phyloP scores from a whole-genome alignment of 345 rosid genomes.

The Capsella bursapastoris region DNA sequence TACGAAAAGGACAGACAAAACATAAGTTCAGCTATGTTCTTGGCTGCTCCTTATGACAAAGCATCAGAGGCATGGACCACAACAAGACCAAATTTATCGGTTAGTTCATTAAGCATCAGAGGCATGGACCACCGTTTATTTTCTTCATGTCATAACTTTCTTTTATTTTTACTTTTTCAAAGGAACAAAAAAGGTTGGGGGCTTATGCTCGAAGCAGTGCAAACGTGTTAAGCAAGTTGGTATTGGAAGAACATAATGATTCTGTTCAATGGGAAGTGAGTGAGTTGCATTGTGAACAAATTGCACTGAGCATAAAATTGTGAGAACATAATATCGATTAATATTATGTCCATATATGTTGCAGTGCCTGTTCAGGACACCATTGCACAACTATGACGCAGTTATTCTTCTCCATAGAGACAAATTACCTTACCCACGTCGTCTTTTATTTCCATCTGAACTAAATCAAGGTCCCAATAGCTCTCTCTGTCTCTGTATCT shows the following conservation, averaged over 20 bases:
- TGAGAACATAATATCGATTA: not conserved
- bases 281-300: conserved; percentile 11
- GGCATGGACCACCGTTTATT: not conserved
- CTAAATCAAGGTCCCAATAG: conserved; percentile 62
- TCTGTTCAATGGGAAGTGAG: conserved; percentile 87
- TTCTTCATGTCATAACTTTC: conserved; percentile 11
- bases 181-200: conserved; percentile 85
- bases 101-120: conserved; percentile 49
- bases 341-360: conserved; percentile 18
- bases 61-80: conserved; percentile 94
- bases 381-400: conserved; percentile 84
- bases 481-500: conserved; percentile 3
- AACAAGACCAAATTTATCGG: conserved; percentile 67
- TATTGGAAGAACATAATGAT: conserved; percentile 61
- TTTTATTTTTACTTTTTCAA: conserved; percentile 23
- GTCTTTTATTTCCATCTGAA: conserved; percentile 78
- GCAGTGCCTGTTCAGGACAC: conserved; percentile 92
- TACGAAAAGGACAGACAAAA: conserved; percentile 56
- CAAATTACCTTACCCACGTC: conserved; percentile 70
- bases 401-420: conserved; percentile 86
- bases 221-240: conserved; percentile 67
- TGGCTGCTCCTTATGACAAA: conserved; percentile 87
- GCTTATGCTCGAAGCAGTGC: conserved; percentile 96
- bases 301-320: not conserved
- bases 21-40: conserved; percentile 72